Conservation (phyloP, 148 eudicot genomes). For the Cornus florida region DNA sequence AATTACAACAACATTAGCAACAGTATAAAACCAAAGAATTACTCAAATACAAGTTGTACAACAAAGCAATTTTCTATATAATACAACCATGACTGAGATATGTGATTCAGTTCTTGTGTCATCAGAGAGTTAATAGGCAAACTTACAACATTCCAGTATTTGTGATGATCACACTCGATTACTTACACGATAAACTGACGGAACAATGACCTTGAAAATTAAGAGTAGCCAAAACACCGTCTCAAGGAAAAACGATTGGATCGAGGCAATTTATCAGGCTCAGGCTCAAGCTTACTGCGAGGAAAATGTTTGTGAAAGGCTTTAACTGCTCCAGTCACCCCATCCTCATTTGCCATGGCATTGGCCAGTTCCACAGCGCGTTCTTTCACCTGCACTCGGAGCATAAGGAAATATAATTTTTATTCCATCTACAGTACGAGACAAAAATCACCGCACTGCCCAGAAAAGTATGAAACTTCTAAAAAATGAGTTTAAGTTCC, state of each 20-base stretch:
- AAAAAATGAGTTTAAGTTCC: background rate
- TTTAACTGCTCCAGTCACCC: constrained; percentile 80
- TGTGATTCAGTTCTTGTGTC: background rate
- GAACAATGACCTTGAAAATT: background rate
- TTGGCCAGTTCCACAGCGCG: constrained; percentile 69
- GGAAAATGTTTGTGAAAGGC: constrained; percentile 76
- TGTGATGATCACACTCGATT: background rate
- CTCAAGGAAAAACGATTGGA: constrained; percentile 40
- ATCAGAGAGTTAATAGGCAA: background rate
- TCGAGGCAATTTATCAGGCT: constrained; percentile 3
- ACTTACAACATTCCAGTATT: background rate
- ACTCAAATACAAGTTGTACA: no score
- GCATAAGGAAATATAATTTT: background rate
- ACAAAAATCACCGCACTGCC: background rate
- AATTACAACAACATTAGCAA: background rate
- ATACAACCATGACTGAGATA: background rate
- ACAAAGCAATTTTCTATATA: no score
- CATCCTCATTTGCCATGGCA: constrained; percentile 78
- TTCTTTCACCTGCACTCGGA: constrained; percentile 58
- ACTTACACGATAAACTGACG: background rate
- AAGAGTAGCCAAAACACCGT: constrained; percentile 38
- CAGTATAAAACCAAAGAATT: background rate
- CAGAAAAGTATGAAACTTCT: background rate
- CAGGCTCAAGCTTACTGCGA: constrained; percentile 26
- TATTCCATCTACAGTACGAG: background rate